Conservation (phyloP, 2,329 filamentous ascomycete species). For the Daldinia sp. region DNA sequence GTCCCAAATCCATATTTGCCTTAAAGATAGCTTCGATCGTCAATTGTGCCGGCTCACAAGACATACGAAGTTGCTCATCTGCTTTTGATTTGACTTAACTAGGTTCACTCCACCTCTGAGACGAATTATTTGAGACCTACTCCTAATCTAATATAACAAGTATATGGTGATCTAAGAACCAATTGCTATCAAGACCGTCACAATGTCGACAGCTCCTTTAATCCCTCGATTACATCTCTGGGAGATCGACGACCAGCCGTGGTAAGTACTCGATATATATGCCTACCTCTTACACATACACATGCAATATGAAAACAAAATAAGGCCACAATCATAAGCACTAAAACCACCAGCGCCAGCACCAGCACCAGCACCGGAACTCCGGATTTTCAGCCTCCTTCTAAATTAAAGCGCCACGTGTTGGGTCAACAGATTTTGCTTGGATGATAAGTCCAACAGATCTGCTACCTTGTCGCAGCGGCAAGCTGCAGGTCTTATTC, state of each 20-base stretch:
- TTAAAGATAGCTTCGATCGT: slow-evolving; percentile 17
- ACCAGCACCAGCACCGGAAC: slow-evolving; percentile 24
- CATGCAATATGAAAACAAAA: no score
- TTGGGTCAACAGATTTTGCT: slow-evolving; percentile 25
- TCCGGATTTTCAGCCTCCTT: slow-evolving; percentile 29
- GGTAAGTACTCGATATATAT: slow-evolving; percentile 61
- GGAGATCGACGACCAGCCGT: slow-evolving; percentile 75
- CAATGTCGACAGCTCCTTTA: slow-evolving; percentile 57
- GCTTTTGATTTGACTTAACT: background rate
- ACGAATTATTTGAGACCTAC: slow-evolving; percentile 1
- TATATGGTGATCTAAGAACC: background rate
- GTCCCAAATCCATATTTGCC: slow-evolving; percentile 4
- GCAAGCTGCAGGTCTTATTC: background rate
- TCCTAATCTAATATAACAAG: background rate
- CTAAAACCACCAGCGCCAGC: background rate
- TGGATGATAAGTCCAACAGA: slow-evolving; percentile 27
- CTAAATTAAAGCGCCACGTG: slow-evolving; percentile 29
- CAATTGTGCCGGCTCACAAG: slow-evolving; percentile 23
- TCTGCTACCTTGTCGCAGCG: slow-evolving; percentile 7
- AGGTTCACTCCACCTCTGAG: background rate
- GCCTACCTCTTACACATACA: background rate
- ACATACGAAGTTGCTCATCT: background rate
- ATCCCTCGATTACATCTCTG: slow-evolving; percentile 72
- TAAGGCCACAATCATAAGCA: slow-evolving; percentile 13
- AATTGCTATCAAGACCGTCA: slow-evolving; percentile 10